Base-by-base conservation (phyloP, 805 yeast genomes). In the Lachancea mirantina region DNA sequence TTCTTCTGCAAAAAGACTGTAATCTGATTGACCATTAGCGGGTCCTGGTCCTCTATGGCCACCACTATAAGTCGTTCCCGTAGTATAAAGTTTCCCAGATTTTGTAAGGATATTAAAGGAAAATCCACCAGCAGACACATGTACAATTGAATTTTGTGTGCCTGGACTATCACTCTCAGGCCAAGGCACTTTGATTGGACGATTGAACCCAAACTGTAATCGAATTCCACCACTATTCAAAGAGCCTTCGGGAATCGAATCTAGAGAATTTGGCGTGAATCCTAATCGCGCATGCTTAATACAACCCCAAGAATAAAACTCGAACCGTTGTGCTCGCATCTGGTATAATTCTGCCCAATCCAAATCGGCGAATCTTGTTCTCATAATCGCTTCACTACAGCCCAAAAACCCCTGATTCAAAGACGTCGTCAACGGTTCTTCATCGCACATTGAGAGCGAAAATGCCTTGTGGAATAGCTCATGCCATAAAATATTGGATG, bases 61-160 rank as follows among this genome's bases (percentile, higher is more conserved):
- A 6, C 65, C 67, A 30, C 63, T 60, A 51, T 60, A 62, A 8
- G 56, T 60, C 20, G 53, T 43, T 0, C 81, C 84, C 4, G 80
- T 71, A 19, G 64, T 64, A 50, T 64, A 78, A 5, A 81, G 48
- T 4, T 67, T 59, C 1, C 88, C 87, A 1, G 64, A 52, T 18
- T 64, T 62, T 0, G 80, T 69, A 21, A 80, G 56, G 2, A 80
- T 58, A 31, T 75, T 74, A 39, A 77, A 74, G 4, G 77, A 68
- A 46, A 67, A 79, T 2, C 89, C 89, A 19, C 81, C 81, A 6
- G 77, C 75, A 15, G 71, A 61, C 1, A 79, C 59, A 42, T 50
- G 53, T 11, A 42, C 39, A 10, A 55, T 45, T 1, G 46, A 36
- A 19, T 38, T 30, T 28, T 32, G 8, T 38, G 33, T 1, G 40